Base-by-base conservation (phyloP, 192 early-diverging fungal genomes). In the Mortierella hygrophila region DNA sequence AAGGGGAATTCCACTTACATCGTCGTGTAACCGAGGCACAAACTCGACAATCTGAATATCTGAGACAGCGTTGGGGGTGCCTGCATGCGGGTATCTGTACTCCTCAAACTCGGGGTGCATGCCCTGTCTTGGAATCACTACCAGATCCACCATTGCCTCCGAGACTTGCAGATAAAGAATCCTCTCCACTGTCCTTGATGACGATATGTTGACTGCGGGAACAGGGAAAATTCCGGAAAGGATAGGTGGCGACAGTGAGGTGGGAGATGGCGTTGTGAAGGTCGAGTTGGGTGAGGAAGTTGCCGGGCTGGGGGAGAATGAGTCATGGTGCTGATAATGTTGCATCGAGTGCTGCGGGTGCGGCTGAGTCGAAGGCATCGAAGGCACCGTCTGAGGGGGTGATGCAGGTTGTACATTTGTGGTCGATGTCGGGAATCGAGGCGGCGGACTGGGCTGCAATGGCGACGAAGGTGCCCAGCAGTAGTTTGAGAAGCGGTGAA, bases 401-500 rank as follows among this genome's bases (percentile, higher is more conserved):
- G 76, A 26, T 26, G 68, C 55, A 42, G 38, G 41, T 23, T 20
- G 35, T 75, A 57, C 35, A 68, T 54, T 37, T 15, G 75, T 42
- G 9, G 75, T 68, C 16, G 41, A 63, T 68, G 41, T 38, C 47
- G 47, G 10, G 26, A 44, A 46, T 21, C 40, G 40, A 52, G 63
- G 68, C 4, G 65, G 44, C 8, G 46, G 29, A 7, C 26, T 41
- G 35, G 42, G 32, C 32, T 5, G 46, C 8, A 60, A 35, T 8
- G 76, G 63, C 20, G 65, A 16, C 32, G 74, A 40, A 15, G 91
- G 90, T 7, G 85, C 81, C 94, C 93, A 94, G 75, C 91, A 91
- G 78, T 93, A 95, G 41, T 92, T 92, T 13, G 94, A 92, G 47
- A 87, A 91, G 49, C 94, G 83, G 72, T 91, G 91, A 71, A 95